phyloP scores from a whole-genome alignment of 257 asterid genomes.

The Solanum chiquidenum region DNA sequence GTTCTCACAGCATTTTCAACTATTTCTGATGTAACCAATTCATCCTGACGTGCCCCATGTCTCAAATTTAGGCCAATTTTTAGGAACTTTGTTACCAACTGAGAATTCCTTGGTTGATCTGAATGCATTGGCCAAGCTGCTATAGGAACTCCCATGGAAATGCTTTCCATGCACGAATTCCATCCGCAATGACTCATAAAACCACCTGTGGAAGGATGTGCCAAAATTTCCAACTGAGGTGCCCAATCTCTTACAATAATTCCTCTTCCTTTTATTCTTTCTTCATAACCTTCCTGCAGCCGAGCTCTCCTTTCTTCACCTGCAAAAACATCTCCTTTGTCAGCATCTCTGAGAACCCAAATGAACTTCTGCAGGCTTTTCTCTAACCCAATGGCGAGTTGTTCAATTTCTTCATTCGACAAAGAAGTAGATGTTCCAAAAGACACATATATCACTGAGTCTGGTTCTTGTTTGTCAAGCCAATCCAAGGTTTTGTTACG shows the following conservation, averaged over 20 bases:
- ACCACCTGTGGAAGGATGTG: constrained; percentile 19
- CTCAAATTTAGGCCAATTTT: constrained; percentile 28
- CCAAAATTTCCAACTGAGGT: constrained; percentile 41
- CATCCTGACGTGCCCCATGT: constrained; percentile 6
- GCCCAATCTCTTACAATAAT: constrained; percentile 51
- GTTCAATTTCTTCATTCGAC: constrained; percentile 20
- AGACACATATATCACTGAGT: constrained; percentile 27
- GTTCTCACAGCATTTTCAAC: constrained; percentile 30
- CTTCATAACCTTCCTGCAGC: constrained; percentile 39
- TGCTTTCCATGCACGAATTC: constrained; percentile 14
- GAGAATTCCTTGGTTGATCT: constrained; percentile 43
- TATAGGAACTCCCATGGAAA: constrained; percentile 9
- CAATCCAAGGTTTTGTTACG: constrained; percentile 3
- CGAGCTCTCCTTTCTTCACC: constrained; percentile 19
- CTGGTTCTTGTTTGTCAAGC: constrained; percentile 29
- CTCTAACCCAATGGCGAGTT: constrained; percentile 37
- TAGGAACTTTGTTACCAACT: constrained; percentile 22
- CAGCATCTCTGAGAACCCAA: constrained; percentile 55
- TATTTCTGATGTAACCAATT: constrained; percentile 17
- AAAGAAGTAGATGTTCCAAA: constrained; percentile 36
- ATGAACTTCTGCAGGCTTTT: constrained; percentile 32
- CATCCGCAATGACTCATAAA: constrained; percentile 13
- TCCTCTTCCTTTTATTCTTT: constrained; percentile 24
- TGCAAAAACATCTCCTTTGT: constrained; percentile 28
- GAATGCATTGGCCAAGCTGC: constrained; percentile 56